phyloP scores from a whole-genome alignment of 495 filamentous ascomycete species.

The Aspergillus leporis region DNA sequence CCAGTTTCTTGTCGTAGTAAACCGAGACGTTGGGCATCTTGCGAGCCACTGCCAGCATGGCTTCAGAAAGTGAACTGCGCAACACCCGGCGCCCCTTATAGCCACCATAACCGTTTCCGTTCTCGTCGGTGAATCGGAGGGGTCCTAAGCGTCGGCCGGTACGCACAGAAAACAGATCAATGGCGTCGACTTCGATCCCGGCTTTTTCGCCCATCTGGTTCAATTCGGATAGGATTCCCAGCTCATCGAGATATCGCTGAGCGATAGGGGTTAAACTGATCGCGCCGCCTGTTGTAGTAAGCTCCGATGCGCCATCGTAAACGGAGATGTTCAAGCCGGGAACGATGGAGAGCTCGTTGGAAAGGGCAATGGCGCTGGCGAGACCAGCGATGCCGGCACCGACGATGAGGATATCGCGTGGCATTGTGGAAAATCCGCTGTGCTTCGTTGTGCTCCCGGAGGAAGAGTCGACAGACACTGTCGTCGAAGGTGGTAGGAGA shows the following conservation, averaged over 20 bases:
- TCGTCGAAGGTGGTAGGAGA: neutral
- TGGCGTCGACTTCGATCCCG: constrained; percentile 46
- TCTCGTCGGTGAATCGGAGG: constrained; percentile 31
- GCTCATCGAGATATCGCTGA: constrained; percentile 46
- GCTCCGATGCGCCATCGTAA: constrained; percentile 45
- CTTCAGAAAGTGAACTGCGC: constrained; percentile 22
- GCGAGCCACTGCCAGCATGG: constrained; percentile 20
- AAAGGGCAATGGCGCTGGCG: constrained; percentile 27
- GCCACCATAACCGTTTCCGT: constrained; percentile 31
- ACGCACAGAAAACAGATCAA: constrained; percentile 29
- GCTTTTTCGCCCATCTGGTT: constrained; percentile 31
- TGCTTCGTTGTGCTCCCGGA: neutral
- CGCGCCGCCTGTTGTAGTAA: constrained; percentile 49
- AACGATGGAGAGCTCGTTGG: constrained; percentile 20
- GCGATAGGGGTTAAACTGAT: constrained; percentile 57
- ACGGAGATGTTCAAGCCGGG: constrained; percentile 34
- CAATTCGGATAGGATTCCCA: constrained; percentile 40
- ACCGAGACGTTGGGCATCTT: constrained; percentile 14
- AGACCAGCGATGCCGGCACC: constrained; percentile 32
- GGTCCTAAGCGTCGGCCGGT: constrained; percentile 16
- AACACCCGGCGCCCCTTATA: constrained; percentile 33
- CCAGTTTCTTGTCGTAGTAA: constrained; percentile 21
- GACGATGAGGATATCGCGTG: constrained; percentile 24
- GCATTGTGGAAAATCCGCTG: constrained; percentile 7
- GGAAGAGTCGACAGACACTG: neutral